Evolutionary conservation across 116 monocot genomes (phyloP).

Genomic region (Zostera marina): DNA sequence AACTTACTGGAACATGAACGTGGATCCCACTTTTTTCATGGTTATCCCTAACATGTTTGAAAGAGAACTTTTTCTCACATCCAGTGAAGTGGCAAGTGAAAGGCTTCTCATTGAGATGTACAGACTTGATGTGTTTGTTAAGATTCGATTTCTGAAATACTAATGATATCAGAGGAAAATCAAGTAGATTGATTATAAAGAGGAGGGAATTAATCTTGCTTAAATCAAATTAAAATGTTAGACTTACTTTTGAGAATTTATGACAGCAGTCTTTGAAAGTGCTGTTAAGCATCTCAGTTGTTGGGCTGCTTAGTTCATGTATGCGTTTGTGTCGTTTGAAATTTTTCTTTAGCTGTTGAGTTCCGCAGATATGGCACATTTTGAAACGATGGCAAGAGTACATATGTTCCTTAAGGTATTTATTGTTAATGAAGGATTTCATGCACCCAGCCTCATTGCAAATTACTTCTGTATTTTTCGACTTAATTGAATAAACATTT

Average conservation of each 20-base stretch:
- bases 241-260: conserved; percentile 54
- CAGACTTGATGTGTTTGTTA: conserved; percentile 48
- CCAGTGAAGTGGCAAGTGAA: conserved; percentile 44
- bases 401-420: conserved; percentile 69
- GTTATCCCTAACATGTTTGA: conserved; percentile 75
- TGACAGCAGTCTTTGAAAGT: conserved; percentile 38
- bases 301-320: conserved; percentile 23
- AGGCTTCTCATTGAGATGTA: conserved; percentile 46
- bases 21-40: conserved; percentile 58
- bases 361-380: conserved; percentile 48
- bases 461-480: conserved; percentile 41
- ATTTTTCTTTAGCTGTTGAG: conserved; percentile 66
- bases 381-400: conserved; percentile 45
- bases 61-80: conserved; percentile 47
- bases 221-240: not conserved
- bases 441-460: conserved; percentile 63
- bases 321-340: conserved; percentile 48
- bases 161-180: not conserved
- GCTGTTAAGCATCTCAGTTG: conserved; percentile 34
- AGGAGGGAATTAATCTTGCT: not conserved
- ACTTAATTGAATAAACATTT: conserved; percentile 25
- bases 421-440: conserved; percentile 50
- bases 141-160: conserved; percentile 71
- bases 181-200: not conserved
- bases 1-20: conserved; percentile 34